Evolutionary conservation across 139 green algal species (phyloP), one percentile per base, ranked within the genome.

Genomic region (Closterium sp.): DNA sequence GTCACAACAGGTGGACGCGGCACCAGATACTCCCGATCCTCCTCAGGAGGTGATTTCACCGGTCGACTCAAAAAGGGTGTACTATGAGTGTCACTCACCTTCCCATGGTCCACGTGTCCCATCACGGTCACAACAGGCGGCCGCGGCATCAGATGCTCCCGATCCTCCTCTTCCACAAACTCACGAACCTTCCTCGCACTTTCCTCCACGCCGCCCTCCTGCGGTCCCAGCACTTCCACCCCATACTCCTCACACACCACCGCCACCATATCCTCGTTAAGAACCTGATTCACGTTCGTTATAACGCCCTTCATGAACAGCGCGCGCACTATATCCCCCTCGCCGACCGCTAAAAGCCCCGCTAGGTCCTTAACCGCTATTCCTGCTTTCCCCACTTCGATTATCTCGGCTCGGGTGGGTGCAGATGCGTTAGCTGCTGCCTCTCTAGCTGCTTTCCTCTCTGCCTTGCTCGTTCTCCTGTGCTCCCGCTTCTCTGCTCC

Each of bases 271-370:
- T 97, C 96, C 62, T 85, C 91, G 90, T 97, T 92, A 38, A 98
- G 31, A 85, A 96, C 94, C 95, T 98, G 97, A 94, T 98, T 98
- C 91, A 99, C 97, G 27, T 95, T 95, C 30, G 97, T 95, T 94
- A 97, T 97, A 91, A 99, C 97, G 86, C 98, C 98, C 94, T 98
- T 98, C 96, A 99, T 97, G 96, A 99, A 99, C 27, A 99, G 97
- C 0, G 95, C 93, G 90, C 97, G 97, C 85, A 99, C 96, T 13
- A 99, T 93, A 85, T 99, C 97, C 4, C 93, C 94, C 10, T 96
- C 93, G 29, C 95, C 95, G 29, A 98, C 93, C 28, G 98, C 97
- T 29, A 99, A 95, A 45, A 93, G 86, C 11, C 95, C 92, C 1
- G 97, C 97, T 70, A 99, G 96, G 31, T 98, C 97, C 9, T 94